Evolutionary conservation across 495 filamentous ascomycete species (phyloP).

Genomic region (Trypethelium eluteriae): DNA sequence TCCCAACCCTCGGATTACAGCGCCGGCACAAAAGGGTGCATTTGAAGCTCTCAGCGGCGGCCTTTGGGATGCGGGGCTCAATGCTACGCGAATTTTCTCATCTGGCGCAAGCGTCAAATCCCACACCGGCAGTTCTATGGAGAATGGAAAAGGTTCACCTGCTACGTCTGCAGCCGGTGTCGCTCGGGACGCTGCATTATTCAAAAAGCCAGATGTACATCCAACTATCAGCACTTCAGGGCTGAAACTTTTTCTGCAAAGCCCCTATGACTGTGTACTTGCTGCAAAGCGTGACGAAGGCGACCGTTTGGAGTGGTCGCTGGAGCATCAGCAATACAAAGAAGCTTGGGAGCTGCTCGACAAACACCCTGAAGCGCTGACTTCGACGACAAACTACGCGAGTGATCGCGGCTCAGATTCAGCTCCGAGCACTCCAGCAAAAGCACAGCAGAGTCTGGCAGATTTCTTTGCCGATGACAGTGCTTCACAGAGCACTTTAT

Average conservation of each 20-base stretch:
- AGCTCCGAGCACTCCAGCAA: conserved; percentile 44
- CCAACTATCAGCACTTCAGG: conserved; percentile 49
- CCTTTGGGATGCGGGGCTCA: conserved; percentile 73
- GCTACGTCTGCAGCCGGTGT: conserved; percentile 30
- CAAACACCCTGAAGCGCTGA: conserved; percentile 67
- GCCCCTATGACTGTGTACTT: conserved; percentile 88
- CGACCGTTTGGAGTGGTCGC: conserved; percentile 78
- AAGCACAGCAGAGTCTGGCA: conserved; percentile 47
- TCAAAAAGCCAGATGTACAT: conserved; percentile 27
- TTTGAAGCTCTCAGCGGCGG: conserved; percentile 60
- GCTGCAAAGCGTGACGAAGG: conserved; percentile 74
- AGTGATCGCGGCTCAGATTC: conserved; percentile 28
- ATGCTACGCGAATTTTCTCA: conserved; percentile 74
- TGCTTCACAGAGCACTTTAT: conserved; percentile 42
- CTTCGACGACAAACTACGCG: conserved; percentile 27
- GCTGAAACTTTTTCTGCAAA: conserved; percentile 90
- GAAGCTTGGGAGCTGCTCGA: conserved; percentile 83
- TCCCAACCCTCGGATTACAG: conserved; percentile 51
- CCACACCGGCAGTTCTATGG: conserved; percentile 50
- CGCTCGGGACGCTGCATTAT: conserved; percentile 30
- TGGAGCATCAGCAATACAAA: conserved; percentile 69
- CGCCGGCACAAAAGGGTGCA: conserved; percentile 55
- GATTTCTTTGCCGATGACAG: conserved; percentile 71
- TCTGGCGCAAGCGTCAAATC: conserved; percentile 79
- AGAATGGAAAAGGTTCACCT: conserved; percentile 22